phyloP scores from a whole-genome alignment of 2,329 filamentous ascomycete species.

The Diaporthe velutina region DNA sequence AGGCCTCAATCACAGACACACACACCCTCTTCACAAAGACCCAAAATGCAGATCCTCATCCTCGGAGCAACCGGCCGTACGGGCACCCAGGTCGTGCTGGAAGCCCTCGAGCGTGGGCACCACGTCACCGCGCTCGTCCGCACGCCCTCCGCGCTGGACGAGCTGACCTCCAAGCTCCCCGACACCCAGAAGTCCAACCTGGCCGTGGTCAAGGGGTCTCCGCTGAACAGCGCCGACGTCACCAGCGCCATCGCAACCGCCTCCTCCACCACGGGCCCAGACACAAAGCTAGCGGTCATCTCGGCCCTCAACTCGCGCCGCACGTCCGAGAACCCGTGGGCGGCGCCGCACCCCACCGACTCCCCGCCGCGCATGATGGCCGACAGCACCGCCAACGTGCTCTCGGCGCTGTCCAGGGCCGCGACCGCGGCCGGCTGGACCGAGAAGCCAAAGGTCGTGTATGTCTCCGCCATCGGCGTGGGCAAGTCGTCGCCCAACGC shows the following conservation, averaged over 20 bases:
- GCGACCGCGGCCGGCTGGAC: background rate
- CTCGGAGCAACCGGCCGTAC: conserved; percentile 58
- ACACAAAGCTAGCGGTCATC: background rate
- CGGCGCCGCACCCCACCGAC: conserved; percentile 13
- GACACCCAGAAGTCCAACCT: background rate
- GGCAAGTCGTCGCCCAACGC: conserved; percentile 14
- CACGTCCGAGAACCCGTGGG: conserved; percentile 25
- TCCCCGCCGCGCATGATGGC: conserved; percentile 26
- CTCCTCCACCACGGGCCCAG: background rate
- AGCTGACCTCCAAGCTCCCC: conserved; percentile 42
- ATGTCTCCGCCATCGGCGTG: conserved; percentile 16
- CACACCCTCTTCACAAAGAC: no score
- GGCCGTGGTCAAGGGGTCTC: background rate
- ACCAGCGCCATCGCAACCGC: background rate
- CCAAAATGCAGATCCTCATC: conserved; percentile 55
- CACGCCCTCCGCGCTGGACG: conserved; percentile 39
- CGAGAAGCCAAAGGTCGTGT: conserved; percentile 18
- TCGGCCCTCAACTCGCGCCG: conserved; percentile 14
- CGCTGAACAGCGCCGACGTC: conserved; percentile 6
- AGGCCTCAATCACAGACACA: background rate
- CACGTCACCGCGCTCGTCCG: conserved; percentile 56
- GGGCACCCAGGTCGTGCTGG: conserved; percentile 56
- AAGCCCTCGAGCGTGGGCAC: conserved; percentile 54
- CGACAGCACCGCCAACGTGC: conserved; percentile 14
- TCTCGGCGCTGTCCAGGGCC: background rate